phyloP scores from a whole-genome alignment of 345 rosid species.

The Syzygium aqueum region DNA sequence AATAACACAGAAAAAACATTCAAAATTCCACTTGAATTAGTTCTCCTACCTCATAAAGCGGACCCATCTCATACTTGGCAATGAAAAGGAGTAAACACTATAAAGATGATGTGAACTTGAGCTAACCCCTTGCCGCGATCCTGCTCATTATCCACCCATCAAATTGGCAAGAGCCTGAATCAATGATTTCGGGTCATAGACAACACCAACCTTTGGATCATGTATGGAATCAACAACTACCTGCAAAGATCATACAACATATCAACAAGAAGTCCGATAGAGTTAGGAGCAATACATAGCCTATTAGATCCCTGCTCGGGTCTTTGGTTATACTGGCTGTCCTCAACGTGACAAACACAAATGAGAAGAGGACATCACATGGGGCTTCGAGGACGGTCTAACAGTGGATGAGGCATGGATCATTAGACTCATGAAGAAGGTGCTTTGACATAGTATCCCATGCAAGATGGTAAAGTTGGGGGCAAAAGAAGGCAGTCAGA shows the following conservation, averaged over 20 bases:
- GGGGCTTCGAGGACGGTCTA: background rate
- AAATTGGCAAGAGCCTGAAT: constrained; percentile 48
- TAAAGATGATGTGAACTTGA: background rate
- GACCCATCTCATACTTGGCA: background rate
- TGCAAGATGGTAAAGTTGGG: background rate
- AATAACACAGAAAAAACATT: background rate
- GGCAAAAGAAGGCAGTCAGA: background rate
- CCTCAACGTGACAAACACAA: background rate
- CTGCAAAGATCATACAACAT: constrained; percentile 18
- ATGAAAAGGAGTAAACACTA: background rate
- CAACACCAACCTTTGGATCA: constrained; percentile 53
- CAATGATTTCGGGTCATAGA: constrained; percentile 59
- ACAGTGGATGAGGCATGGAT: background rate
- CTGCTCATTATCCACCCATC: constrained; percentile 17
- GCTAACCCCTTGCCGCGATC: background rate
- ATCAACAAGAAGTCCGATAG: background rate
- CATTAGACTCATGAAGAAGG: background rate
- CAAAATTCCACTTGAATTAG: background rate
- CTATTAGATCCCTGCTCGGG: background rate
- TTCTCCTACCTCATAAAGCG: background rate
- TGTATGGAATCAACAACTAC: constrained; percentile 39
- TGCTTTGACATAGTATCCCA: background rate
- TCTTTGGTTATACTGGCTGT: background rate
- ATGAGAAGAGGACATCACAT: background rate
- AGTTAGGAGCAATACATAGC: background rate